Base-by-base conservation (phyloP, 768 basidiomycete genomes). In the Hortiboletus flavorubellus region DNA sequence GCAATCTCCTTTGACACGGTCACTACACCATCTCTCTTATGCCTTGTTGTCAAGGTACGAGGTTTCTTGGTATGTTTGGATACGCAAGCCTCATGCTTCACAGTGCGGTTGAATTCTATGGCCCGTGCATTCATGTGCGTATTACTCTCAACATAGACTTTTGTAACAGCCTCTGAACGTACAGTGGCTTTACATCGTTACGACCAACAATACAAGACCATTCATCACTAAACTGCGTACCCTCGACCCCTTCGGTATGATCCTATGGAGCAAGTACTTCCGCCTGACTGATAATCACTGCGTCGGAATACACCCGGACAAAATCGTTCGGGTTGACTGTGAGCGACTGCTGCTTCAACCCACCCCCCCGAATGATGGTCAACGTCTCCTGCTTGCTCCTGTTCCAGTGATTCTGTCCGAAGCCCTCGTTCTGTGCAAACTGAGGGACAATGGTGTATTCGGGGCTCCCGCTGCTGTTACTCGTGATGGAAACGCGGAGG, bases 261-360 rank as follows among this genome's bases (percentile, higher is more conserved):
- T 11, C 26, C 33, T 54, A 43, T 3, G 37, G 46, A 33, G 4
- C 7, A 10, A 48, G 8, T 29, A 60, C 49, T 8, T 35, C 47
- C 12, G 52, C 62, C 7, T 61, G 52, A 30, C 35, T 61, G 39
- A 63, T 14, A 4, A 57, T 23, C 52, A 60, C 46, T 1, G 44
- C 52, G n/a, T 64, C 51, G 8, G 49, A 2, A 35, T 54, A 61
- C 11, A 64, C 50, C 26, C 49, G 46, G 15, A 64, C 43, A 41
- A 57, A 61, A 31, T 61, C 59, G 23, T 33, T 58, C 26, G 62
- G 54, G 21, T 54, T 49, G 9, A 64, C 49, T 2, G 4, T n/a
- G 43, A 64, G 5, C 21, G 4, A 5, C 43, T 64, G 62, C 21
- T n/a, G 15, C 35, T 49, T 61, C 21, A 21, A 21, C 7, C 58